A percentile compares a stretch with the other conserved stretches of the same genome.
These are phyloP conservation scores for Trichocladium uniseriatum DNA, from an alignment of 495 filamentous ascomycete species.

Conservation along the genomic window DNA sequence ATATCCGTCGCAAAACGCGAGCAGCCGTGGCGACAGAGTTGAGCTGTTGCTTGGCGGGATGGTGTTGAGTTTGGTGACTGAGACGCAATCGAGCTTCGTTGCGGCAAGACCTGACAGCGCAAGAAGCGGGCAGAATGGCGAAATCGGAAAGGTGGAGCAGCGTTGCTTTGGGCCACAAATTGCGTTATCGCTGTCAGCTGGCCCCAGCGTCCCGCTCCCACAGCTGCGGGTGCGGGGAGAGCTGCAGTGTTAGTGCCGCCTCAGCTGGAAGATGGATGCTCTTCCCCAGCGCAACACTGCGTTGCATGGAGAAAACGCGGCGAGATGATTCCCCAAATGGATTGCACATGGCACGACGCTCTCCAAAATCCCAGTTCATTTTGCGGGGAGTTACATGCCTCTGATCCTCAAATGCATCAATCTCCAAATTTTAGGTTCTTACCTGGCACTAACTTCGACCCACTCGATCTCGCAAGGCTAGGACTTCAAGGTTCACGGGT, in stretches of 20 bases:
- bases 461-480: neutral
- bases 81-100: too few relatives aligned
- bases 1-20: neutral
- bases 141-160: slow-evolving; percentile 21
- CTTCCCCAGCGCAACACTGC: neutral
- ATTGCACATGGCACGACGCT: too few relatives aligned
- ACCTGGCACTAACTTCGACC: slow-evolving; percentile 1
- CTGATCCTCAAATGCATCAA: neutral
- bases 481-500: too few relatives aligned
- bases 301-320: neutral
- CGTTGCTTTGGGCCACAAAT: slow-evolving; percentile 28
- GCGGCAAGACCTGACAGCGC: too few relatives aligned
- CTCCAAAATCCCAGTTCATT: too few relatives aligned
- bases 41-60: slow-evolving; percentile 5
- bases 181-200: slow-evolving; percentile 24
- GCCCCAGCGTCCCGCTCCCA: slow-evolving; percentile 7
- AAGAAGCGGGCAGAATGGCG: slow-evolving; percentile 25
- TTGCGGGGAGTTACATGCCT: too few relatives aligned
- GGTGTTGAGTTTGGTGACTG: neutral
- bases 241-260: slow-evolving; percentile 6
- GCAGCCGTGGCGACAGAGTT: slow-evolving; percentile 4
- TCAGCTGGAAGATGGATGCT: neutral
- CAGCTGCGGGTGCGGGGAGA: slow-evolving; percentile 16
- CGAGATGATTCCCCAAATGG: neutral
- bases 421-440: neutral